These are phyloP conservation scores for Hanseniaspora sp. DNA, from an alignment of 1,139 yeast genomes.

Conservation along the genomic window DNA sequence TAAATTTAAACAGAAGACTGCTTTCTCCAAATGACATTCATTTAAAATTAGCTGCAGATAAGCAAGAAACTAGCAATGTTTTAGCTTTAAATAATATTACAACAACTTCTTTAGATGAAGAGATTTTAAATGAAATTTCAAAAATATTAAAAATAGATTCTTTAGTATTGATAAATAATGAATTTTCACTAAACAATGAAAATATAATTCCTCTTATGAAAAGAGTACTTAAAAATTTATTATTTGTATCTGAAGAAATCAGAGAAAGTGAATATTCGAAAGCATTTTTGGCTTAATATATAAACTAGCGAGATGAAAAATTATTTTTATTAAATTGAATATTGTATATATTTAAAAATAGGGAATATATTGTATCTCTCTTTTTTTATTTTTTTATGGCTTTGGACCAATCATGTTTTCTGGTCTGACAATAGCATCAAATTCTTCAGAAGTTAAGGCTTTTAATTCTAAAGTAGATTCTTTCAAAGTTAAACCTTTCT, in stretches of 20 bases:
- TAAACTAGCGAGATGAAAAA: neutral
- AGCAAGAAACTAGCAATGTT: neutral
- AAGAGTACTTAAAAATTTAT: neutral
- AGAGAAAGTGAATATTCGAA: neutral
- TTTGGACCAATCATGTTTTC: slow-evolving; percentile 97
- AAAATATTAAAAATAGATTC: neutral
- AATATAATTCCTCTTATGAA: neutral
- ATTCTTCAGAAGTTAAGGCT: slow-evolving; percentile 69
- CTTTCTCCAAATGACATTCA: neutral
- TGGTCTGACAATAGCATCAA: slow-evolving; percentile 94
- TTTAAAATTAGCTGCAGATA: neutral
- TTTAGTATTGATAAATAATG: neutral
- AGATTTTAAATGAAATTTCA: neutral
- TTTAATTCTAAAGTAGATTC: slow-evolving; percentile 87
- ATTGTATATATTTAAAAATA: neutral
- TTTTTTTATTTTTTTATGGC: slow-evolving; percentile 1
- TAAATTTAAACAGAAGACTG: neutral
- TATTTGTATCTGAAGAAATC: neutral
- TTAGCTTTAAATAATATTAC: neutral
- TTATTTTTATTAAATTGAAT: neutral
- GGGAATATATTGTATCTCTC: neutral
- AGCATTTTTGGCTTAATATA: neutral
- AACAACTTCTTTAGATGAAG: neutral
- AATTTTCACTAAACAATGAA: neutral
- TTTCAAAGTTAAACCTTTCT: slow-evolving; percentile 91